Percentiles rank a stretch among this genome's conserved stretches.
Conservation (phyloP, 2,329 filamentous ascomycete genomes). For the Akanthomyces uredinophilus region DNA sequence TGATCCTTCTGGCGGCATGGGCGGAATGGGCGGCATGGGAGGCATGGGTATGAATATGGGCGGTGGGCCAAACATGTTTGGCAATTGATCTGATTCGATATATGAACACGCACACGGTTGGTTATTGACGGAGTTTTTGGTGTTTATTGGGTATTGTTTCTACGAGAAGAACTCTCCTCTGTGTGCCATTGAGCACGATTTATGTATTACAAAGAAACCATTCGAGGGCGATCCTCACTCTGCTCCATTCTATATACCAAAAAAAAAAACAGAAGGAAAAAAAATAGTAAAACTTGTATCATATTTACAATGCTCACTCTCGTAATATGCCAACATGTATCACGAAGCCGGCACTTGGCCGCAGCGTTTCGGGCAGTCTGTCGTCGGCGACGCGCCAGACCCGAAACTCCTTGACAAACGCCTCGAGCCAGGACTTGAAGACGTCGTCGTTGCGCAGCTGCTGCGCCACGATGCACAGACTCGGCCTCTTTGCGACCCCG, state of each 20-base stretch:
- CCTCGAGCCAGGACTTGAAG: slow-evolving; percentile 73
- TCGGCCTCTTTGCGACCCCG: neutral
- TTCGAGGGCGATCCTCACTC: slow-evolving; percentile 9
- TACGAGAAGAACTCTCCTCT: slow-evolving; percentile 3
- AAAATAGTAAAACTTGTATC: neutral
- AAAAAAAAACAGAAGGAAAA: neutral
- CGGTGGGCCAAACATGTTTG: slow-evolving; percentile 24
- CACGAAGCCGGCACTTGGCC: slow-evolving; percentile 67
- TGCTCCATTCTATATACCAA: neutral
- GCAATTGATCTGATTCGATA: slow-evolving; percentile 16
- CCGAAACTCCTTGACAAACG: slow-evolving; percentile 61
- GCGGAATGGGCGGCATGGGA: slow-evolving; percentile 21
- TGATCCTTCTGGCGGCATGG: slow-evolving; percentile 19
- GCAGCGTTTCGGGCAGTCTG: slow-evolving; percentile 53
- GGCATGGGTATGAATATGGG: slow-evolving; percentile 20
- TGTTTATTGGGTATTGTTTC: too few relatives aligned
- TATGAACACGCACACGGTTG: neutral
- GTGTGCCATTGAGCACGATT: neutral
- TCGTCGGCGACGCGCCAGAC: slow-evolving; percentile 72
- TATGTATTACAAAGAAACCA: neutral
- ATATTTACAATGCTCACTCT: slow-evolving; percentile 13
- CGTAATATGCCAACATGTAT: slow-evolving; percentile 71
- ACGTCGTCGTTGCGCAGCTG: slow-evolving; percentile 82
- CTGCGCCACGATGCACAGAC: slow-evolving; percentile 77
- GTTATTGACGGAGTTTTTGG: slow-evolving; percentile 14